Evolutionary conservation across 768 basidiomycete genomes (phyloP), one percentile per base, ranked within the genome.

Genomic region (Rhodotorula diobovata): DNA sequence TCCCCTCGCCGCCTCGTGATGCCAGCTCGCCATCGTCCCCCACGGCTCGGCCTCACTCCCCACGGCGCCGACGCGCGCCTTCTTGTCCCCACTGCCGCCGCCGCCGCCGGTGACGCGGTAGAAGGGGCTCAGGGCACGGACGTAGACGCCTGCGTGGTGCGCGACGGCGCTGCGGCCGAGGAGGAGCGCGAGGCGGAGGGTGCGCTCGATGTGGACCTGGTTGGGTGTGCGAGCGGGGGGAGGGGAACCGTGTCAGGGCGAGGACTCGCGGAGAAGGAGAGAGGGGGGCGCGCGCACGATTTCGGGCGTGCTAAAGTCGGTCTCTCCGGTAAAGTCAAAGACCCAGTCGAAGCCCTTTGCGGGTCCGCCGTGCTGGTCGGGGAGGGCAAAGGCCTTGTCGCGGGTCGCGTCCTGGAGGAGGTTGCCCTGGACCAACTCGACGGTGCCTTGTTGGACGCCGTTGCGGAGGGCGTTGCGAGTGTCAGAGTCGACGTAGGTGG

Each of bases 321-420:
- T n/a, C 56, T 74, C 73, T 45, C 73, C 73, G 0, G 73, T 68
- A 6, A 74, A 68, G 46, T 74, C 73, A 28, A 66, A 68, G 0
- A 74, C 69, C 54, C 46, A 56, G 60, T 63, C 61, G 61, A 74
- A 74, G 28, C 65, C 45, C 14, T 73, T 67, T 11, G 10, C n/a
- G 3, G 56, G 21, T 0, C 65, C 63, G 20, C 62, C 66, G 25
- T 64, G 58, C 4, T 54, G 20, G 7, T 70, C 66, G 2, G 73
- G 73, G 0, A 74, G 63, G 2, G 39, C 51, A 59, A 70, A 74
- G 5, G 63, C 73, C 28, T 65, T 65, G 21, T 55, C 54, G 11
- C 69, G 68, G 0, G n/a, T 71, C 0, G 37, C 18, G 7, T 41
- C 15, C 8, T 54, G 57, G 34, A 70, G 23, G 34, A 74, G n/a